Evolutionary conservation across 2,329 filamentous ascomycete genomes (phyloP), one percentile per base, ranked within the genome.

Genomic region (Aspergillus glaucus): DNA sequence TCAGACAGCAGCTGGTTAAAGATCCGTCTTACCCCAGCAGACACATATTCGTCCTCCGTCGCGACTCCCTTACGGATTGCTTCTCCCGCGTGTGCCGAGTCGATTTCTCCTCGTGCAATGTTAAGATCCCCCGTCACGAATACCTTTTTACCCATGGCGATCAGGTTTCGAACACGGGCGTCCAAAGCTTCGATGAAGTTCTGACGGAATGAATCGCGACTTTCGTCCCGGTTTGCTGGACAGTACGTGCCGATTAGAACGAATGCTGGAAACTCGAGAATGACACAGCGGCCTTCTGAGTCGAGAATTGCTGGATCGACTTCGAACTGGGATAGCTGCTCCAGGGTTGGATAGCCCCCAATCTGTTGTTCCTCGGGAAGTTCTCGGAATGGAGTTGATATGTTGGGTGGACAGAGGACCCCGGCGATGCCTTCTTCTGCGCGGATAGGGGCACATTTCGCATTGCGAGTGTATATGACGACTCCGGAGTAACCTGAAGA

Each of bases 381-480:
- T 49, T 93, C 84, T 54, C 85, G 79, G 64, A 89, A 97, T 32
- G 78, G 78, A 3, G 75, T 83, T 1, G 80, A 76, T 0, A 86
- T 86, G 57, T 82, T 86, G 0, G 89, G 87, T 5, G 85, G 81
- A 41, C 80, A 84, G 12, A 96, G 79, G 4, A 88, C 75, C 14
- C 93, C 93, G 0, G 89, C 86, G 47, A 98, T 77, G n/a, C 93
- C 93, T 73, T 97, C 92, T 70, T 98, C 93, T 3, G 91, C 92
- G 51, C 86, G 82, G 22, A 96, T 87, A 0, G 93, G 93, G 3
- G 84, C 81, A 67, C 93, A 97, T 32, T 81, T 85, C 3, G 86
- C 79, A 63, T 87, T 93, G n/a, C 89, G 82, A 1, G 91, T 96
- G 70, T 96, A 98, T 32, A 98, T 89, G 3, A 86, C 93, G 2